Evolutionary conservation across 768 basidiomycete species (phyloP), one percentile per base, ranked within the genome.

Genomic region (Mycena vitilis): DNA sequence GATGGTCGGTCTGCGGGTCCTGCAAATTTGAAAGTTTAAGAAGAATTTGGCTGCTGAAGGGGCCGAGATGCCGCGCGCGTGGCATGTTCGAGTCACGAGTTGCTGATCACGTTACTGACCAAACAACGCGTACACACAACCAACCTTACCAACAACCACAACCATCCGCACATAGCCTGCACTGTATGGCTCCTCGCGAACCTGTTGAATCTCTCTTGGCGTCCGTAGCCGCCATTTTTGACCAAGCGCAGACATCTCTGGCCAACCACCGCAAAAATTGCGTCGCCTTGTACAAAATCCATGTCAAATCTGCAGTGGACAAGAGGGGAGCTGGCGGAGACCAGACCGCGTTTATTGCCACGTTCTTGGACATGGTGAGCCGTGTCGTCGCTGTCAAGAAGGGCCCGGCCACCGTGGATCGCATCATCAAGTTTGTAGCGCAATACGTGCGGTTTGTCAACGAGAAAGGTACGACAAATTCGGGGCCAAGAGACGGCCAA

Each of bases 251-350:
- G 75, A 79, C 78, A 22, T 91, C 93, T 0, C 76, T 89, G 25
- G 94, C 95, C 5, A 95, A 95, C 77, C 97, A 98, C 80, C 92
- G 93, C 73, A 98, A 98, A 84, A 98, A 98, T 79, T 87, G 91
- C 60, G 91, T 96, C 51, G 90, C 91, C 0, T 85, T 98, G 1
- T 87, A 94, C 83, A 96, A 97, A 77, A 79, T 97, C 38, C 95
- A 97, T 73, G 71, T 82, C 16, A 86, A 90, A 13, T 87, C 89
- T 9, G 77, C 16, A 1, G 38, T 77, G 18, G 78, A 88, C 68
- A 88, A 83, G 65, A 85, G 86, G 15, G 54, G 70, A 48, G 71
- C 65, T 8, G 83, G 91, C 22, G 83, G 86, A 1, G 97, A 95
- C 3, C 96, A 98, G 78, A 85, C 87, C 68, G 86, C 84, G 0